Conservation (phyloP, 169 alveolate genomes). For the Plasmodium cynomolgi region DNA sequence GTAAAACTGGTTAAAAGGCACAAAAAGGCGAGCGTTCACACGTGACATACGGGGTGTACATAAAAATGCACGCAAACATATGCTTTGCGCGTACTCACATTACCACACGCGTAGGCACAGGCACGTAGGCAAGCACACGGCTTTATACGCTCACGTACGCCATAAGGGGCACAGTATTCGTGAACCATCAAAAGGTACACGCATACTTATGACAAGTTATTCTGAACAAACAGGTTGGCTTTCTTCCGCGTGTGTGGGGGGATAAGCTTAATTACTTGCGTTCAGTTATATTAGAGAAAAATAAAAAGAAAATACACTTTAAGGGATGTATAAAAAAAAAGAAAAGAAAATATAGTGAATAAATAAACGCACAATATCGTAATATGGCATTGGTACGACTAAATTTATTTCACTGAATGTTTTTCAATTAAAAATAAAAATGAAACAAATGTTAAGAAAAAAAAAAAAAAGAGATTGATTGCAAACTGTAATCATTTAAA, state of each 20-base stretch:
- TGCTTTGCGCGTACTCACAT: background rate
- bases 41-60: background rate
- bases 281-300: conserved; percentile 33
- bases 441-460: background rate
- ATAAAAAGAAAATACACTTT: conserved; percentile 15
- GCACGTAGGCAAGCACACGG: background rate
- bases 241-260: background rate
- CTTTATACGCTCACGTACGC: background rate
- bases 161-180: background rate
- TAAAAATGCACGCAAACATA: conserved; percentile 10
- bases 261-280: conserved; percentile 19
- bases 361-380: background rate
- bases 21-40: background rate
- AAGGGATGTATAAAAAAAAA: background rate
- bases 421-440: background rate
- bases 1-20: background rate
- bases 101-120: background rate
- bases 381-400: background rate
- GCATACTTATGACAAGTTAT: conserved; percentile 1
- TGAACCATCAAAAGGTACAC: background rate
- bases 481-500: background rate
- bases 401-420: background rate
- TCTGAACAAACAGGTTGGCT: conserved; percentile 40
- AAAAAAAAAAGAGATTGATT: background rate
- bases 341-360: background rate